Conservation (phyloP, 2,329 filamentous ascomycete species). For the Paraconiothyrium brasiliense region DNA sequence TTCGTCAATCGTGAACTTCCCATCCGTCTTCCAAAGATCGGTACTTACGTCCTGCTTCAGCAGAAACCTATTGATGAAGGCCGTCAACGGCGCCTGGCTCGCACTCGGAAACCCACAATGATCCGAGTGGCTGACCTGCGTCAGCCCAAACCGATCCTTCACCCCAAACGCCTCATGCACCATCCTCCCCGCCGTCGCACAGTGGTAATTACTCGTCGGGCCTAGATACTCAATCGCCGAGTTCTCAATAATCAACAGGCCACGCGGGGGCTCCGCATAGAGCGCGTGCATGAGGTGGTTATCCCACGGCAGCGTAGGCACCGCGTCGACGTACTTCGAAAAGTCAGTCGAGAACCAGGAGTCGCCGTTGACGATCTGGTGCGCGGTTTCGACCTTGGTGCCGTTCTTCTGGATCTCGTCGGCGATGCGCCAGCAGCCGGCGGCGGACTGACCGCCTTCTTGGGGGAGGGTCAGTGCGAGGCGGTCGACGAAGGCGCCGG, state of each 20-base stretch:
- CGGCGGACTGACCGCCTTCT: constrained; percentile 65
- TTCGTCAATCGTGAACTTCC: constrained; percentile 17
- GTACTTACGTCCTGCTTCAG: constrained; percentile 19
- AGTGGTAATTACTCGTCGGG: constrained; percentile 61
- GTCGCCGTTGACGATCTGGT: constrained; percentile 65
- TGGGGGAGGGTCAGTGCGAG: constrained; percentile 67
- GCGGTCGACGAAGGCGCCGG: constrained; percentile 63
- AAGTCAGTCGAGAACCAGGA: constrained; percentile 60
- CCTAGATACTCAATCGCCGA: constrained; percentile 62
- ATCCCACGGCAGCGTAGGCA: constrained; percentile 58
- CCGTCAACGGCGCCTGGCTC: constrained; percentile 44
- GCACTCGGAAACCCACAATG: constrained; percentile 63
- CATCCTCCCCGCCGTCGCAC: constrained; percentile 60
- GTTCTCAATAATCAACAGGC: constrained; percentile 63
- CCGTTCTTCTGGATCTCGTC: constrained; percentile 54
- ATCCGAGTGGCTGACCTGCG: constrained; percentile 58
- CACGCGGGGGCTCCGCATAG: constrained; percentile 57
- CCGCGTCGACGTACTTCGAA: constrained; percentile 17
- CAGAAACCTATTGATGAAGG: constrained; percentile 62
- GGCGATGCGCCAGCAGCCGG: constrained; percentile 63
- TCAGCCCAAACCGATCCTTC: constrained; percentile 63
- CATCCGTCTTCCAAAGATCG: constrained; percentile 23
- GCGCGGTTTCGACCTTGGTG: constrained; percentile 65
- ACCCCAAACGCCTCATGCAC: constrained; percentile 61
- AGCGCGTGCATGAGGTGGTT: constrained; percentile 64